Conservation (phyloP, 495 filamentous ascomycete genomes). For the Talaromyces borbonicus region DNA sequence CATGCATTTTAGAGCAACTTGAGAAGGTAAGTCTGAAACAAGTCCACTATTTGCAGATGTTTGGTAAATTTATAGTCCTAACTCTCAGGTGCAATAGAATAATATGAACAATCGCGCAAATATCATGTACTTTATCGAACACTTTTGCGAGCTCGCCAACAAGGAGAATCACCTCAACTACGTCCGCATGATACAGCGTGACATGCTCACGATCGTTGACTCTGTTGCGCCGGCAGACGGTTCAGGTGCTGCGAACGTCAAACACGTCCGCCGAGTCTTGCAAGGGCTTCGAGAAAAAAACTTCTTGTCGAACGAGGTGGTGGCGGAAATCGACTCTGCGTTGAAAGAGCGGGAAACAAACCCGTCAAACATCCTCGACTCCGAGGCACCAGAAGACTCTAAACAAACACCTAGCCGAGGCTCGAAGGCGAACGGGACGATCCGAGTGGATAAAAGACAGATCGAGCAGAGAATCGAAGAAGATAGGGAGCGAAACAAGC, state of each 20-base stretch:
- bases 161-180: conserved; percentile 67
- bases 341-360: conserved; percentile 62
- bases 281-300: conserved; percentile 55
- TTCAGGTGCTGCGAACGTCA: conserved; percentile 86
- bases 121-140: conserved; percentile 98
- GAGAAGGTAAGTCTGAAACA: conserved; percentile 60
- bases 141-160: conserved; percentile 77
- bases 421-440: conserved; percentile 21
- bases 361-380: conserved; percentile 25
- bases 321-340: conserved; percentile 68
- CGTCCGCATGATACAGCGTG: conserved; percentile 86
- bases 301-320: conserved; percentile 56
- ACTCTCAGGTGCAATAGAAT: conserved; percentile 39
- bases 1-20: conserved; percentile 91
- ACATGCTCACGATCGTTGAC: conserved; percentile 82
- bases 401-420: conserved; percentile 21
- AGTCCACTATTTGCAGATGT: no score
- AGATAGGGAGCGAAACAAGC: conserved; percentile 89
- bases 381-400: conserved; percentile 28
- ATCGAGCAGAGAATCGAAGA: conserved; percentile 96
- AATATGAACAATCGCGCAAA: conserved; percentile 96
- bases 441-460: conserved; percentile 68
- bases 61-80: no score
- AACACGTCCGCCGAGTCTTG: conserved; percentile 77
- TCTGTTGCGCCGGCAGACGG: conserved; percentile 74